phyloP scores from a whole-genome alignment of 331 rosid species.

The Quercus tomentella region DNA sequence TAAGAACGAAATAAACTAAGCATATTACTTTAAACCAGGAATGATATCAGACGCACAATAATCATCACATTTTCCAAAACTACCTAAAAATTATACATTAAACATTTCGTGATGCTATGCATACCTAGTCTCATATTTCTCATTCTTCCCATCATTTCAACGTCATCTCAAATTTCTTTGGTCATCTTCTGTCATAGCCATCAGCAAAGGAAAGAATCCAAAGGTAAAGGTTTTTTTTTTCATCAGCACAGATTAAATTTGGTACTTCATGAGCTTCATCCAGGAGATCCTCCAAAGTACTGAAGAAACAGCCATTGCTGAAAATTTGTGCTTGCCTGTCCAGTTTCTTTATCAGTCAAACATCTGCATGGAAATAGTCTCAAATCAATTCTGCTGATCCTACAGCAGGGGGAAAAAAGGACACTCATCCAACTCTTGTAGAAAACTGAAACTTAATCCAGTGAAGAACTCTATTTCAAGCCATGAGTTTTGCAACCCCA shows the following conservation, averaged over 20 bases:
- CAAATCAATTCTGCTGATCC: constrained; percentile 13
- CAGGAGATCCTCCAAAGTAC: constrained; percentile 25
- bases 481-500: background rate
- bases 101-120: constrained; percentile 31
- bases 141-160: constrained; percentile 13
- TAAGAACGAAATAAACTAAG: constrained; percentile 17
- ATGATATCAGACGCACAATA: background rate
- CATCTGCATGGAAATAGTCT: constrained; percentile 47
- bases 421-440: background rate
- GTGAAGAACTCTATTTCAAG: background rate
- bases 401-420: background rate
- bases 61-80: constrained; percentile 34
- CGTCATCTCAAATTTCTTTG: background rate
- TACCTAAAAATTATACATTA: constrained; percentile 25
- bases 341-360: constrained; percentile 34
- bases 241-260: constrained; percentile 25
- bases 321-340: constrained; percentile 17
- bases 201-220: constrained; percentile 24
- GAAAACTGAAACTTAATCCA: background rate
- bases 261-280: constrained; percentile 26
- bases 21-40: constrained; percentile 17
- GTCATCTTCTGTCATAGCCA: constrained; percentile 7
- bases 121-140: constrained; percentile 33
- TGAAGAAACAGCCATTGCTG: constrained; percentile 14
- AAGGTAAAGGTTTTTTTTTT: constrained; percentile 18